Conservation (phyloP, 495 filamentous ascomycete species). For the Tuber brumale region DNA sequence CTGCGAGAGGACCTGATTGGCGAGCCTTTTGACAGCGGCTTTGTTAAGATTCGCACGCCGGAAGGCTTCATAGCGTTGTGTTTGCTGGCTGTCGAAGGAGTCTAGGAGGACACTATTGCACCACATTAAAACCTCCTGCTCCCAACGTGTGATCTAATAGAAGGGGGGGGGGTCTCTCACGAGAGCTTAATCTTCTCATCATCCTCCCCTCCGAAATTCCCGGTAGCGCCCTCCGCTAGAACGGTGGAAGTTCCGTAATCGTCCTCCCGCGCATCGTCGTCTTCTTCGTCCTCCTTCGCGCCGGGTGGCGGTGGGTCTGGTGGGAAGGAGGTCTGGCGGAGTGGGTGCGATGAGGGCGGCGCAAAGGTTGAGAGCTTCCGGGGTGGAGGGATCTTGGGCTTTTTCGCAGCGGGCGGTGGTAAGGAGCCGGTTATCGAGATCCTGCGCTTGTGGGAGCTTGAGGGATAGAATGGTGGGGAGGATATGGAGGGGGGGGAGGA, state of each 20-base stretch:
- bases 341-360: constrained; percentile 49
- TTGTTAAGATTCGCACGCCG: constrained; percentile 60
- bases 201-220: constrained; percentile 51
- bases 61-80: constrained; percentile 58
- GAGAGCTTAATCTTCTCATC: constrained; percentile 55
- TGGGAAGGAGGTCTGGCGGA: constrained; percentile 67
- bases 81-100: constrained; percentile 56
- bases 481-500: constrained; percentile 36
- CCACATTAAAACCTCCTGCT: background rate
- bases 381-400: constrained; percentile 32
- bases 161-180: constrained; percentile 13
- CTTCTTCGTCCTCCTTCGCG: constrained; percentile 48
- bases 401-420: constrained; percentile 22
- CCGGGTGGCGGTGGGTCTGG: constrained; percentile 45
- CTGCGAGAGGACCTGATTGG: constrained; percentile 66
- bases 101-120: constrained; percentile 55
- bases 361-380: constrained; percentile 25
- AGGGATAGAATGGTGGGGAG: constrained; percentile 13
- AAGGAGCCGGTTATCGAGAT: constrained; percentile 33
- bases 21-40: constrained; percentile 53
- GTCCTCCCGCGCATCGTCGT: constrained; percentile 57
- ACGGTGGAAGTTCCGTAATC: constrained; percentile 52
- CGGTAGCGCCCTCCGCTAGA: constrained; percentile 47
- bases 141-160: background rate
- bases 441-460: constrained; percentile 33